Conservation (phyloP, 1,139 yeast genomes). For the Suhomyces terraborum region DNA sequence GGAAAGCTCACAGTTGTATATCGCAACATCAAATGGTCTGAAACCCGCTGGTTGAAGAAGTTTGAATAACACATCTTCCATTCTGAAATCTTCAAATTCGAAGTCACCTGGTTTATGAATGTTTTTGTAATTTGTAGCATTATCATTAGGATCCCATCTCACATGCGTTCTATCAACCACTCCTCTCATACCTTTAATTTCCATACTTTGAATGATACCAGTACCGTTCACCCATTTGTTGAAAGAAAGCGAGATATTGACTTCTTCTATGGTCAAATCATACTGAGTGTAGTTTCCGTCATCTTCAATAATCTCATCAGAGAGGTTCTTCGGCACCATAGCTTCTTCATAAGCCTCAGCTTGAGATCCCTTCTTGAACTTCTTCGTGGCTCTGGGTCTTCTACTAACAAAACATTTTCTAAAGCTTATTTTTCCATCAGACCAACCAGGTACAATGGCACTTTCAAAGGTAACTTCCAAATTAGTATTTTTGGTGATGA, state of each 20-base stretch:
- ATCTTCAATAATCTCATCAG: constrained; percentile 48
- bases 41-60: constrained; percentile 78
- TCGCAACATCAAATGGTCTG: constrained; percentile 82
- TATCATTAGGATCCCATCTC: constrained; percentile 77
- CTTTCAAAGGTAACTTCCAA: constrained; percentile 85
- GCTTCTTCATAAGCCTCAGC: constrained; percentile 60
- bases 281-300: constrained; percentile 96
- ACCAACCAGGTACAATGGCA: constrained; percentile 96
- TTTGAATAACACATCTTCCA: constrained; percentile 84
- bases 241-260: constrained; percentile 77
- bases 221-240: constrained; percentile 87
- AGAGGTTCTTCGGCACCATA: constrained; percentile 26
- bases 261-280: constrained; percentile 85
- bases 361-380: constrained; percentile 73
- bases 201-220: constrained; percentile 83
- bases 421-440: constrained; percentile 81
- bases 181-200: constrained; percentile 84
- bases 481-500: constrained; percentile 83
- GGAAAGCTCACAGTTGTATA: constrained; percentile 81
- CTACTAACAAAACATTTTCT: constrained; percentile 84
- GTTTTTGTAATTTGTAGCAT: constrained; percentile 78
- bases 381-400: constrained; percentile 62
- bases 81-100: constrained; percentile 77
- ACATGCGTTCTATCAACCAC: constrained; percentile 90
- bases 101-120: constrained; percentile 84